Percentiles rank a stretch among this genome's conserved stretches.
These are phyloP conservation scores for Trichoderma sp. DNA, from an alignment of 2,329 filamentous ascomycete species.

Conservation along the genomic window DNA sequence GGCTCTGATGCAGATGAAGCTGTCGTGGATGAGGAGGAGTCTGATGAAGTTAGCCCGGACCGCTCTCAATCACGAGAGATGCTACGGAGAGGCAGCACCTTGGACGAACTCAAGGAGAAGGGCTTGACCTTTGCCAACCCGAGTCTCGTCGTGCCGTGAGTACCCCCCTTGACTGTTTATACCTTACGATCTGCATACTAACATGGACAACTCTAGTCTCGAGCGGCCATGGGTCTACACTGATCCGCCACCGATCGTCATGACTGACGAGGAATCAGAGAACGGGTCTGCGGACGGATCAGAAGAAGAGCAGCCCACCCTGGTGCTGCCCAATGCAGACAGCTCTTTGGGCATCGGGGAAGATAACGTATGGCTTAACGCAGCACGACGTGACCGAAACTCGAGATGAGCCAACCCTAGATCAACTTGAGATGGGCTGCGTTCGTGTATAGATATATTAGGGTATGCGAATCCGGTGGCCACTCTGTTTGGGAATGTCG, in stretches of 20 bases:
- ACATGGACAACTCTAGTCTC: conserved; percentile 49
- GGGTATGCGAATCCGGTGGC: conserved; percentile 8
- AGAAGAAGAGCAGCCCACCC: conserved; percentile 27
- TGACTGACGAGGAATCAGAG: conserved; percentile 36
- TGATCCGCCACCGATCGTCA: conserved; percentile 49
- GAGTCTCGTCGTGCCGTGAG: conserved; percentile 68
- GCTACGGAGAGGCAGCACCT: conserved; percentile 60
- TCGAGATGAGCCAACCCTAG: neutral
- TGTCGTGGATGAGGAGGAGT: conserved; percentile 42
- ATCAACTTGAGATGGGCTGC: neutral
- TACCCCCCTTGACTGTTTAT: conserved; percentile 31
- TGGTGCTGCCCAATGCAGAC: conserved; percentile 42
- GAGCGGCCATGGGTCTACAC: conserved; percentile 70
- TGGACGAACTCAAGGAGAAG: conserved; percentile 73
- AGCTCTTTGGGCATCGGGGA: conserved; percentile 46
- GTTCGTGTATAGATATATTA: neutral
- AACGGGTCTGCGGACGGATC: conserved; percentile 30
- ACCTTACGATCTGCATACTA: conserved; percentile 1
- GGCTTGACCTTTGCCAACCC: conserved; percentile 76
- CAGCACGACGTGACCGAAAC: conserved; percentile 11
- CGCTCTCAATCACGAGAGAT: conserved; percentile 46
- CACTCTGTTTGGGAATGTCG: neutral
- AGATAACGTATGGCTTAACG: conserved; percentile 44
- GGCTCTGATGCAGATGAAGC: conserved; percentile 46
- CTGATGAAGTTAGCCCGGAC: conserved; percentile 45